Conservation (phyloP, 371 early-diverging fungal species). For the Paraphysoderma sedebokerense region DNA sequence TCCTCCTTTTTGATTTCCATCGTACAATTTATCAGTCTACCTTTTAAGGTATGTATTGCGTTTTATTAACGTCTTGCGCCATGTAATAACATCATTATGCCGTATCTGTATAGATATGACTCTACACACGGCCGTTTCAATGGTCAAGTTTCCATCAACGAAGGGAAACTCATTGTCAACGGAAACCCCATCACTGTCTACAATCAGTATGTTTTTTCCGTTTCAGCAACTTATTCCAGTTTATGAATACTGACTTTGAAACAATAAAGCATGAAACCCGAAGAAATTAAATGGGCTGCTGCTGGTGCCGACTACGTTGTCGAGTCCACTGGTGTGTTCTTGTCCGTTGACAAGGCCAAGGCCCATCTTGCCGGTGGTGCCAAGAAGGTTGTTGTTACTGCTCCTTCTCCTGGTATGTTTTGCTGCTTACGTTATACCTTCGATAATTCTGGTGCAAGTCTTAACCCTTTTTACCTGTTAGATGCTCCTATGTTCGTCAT, state of each 20-base stretch:
- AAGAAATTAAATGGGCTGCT: conserved; percentile 80
- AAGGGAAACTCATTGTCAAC: conserved; percentile 70
- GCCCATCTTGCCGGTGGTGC: conserved; percentile 87
- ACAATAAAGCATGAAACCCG: conserved; percentile 35
- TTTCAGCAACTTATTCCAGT: background rate
- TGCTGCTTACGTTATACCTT: background rate
- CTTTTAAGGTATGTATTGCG: no score
- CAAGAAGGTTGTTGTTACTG: conserved; percentile 97
- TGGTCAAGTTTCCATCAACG: conserved; percentile 52
- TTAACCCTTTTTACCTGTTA: no score
- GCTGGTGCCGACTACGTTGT: conserved; percentile 86
- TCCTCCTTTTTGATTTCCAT: no score
- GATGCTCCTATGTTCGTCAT: conserved; percentile 75
- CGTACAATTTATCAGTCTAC: no score
- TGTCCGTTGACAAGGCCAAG: conserved; percentile 68
- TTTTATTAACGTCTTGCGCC: no score
- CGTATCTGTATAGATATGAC: conserved; percentile 93
- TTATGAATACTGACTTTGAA: no score
- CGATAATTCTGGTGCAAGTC: background rate
- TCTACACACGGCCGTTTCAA: conserved; percentile 90
- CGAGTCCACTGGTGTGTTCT: conserved; percentile 98
- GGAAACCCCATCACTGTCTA: conserved; percentile 59
- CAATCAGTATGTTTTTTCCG: conserved; percentile 21
- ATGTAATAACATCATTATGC: no score
- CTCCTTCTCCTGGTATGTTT: conserved; percentile 89